These are phyloP conservation scores for Penicillium salamii DNA, from an alignment of 495 filamentous ascomycete species.

Conservation along the genomic window DNA sequence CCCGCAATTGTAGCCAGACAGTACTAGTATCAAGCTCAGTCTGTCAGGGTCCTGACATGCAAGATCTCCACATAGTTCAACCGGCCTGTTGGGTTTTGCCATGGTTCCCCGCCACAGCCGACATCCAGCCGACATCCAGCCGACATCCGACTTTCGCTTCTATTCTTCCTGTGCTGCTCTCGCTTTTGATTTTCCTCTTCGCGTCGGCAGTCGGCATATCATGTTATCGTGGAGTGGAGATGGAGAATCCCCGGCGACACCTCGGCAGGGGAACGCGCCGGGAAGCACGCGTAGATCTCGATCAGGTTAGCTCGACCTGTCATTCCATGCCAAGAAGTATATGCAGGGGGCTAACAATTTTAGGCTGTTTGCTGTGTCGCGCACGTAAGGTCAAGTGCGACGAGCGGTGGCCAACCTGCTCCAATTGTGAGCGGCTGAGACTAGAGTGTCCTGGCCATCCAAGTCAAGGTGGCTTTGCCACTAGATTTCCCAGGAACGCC, in stretches of 20 bases:
- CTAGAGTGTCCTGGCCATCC: slow-evolving; percentile 19
- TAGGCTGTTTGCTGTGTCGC: slow-evolving; percentile 19
- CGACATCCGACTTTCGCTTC: slow-evolving; percentile 15
- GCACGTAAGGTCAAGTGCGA: slow-evolving; percentile 23
- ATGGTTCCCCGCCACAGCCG: slow-evolving; percentile 11
- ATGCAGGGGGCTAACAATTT: not conserved
- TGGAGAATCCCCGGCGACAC: not conserved
- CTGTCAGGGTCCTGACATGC: too few species aligned
- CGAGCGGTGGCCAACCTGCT: slow-evolving; percentile 18
- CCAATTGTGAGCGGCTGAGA: slow-evolving; percentile 15
- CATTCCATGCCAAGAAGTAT: slow-evolving; percentile 1
- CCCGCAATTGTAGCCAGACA: too few species aligned
- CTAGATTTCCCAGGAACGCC: not conserved
- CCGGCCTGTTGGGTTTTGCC: slow-evolving; percentile 11
- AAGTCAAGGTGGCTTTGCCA: not conserved
- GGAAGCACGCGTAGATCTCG: slow-evolving; percentile 12
- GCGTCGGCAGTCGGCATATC: slow-evolving; percentile 1
- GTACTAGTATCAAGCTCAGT: too few species aligned
- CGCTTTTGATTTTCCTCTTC: not conserved
- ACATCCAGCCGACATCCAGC: slow-evolving; percentile 14
- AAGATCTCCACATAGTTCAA: not conserved
- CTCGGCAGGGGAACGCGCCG: not conserved
- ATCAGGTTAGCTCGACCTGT: slow-evolving; percentile 14
- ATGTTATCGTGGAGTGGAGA: slow-evolving; percentile 18
- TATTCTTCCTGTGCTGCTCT: not conserved